Conservation (phyloP, 2,329 filamentous ascomycete genomes). For the Lanzia echinophila region DNA sequence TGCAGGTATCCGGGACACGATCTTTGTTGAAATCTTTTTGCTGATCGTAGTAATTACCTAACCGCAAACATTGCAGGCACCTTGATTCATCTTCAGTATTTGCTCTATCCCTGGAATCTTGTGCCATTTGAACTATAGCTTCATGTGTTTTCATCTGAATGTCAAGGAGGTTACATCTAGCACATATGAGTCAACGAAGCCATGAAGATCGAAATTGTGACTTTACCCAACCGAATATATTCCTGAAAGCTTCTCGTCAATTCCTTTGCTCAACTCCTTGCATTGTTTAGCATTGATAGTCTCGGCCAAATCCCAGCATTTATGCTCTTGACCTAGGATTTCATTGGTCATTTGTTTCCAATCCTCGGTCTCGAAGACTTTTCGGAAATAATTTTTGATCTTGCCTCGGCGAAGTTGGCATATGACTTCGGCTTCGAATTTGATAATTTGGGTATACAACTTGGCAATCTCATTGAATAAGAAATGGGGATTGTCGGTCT, state of each 20-base stretch:
- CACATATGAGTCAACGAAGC: too few species aligned
- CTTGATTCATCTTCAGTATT: neutral
- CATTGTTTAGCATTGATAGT: too few species aligned
- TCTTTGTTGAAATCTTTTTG: neutral
- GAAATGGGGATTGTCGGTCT: too few species aligned
- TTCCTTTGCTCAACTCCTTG: too few species aligned
- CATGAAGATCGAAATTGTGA: too few species aligned
- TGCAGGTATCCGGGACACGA: neutral
- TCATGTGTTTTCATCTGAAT: too few species aligned
- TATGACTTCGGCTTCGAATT: neutral
- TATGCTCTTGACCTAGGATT: too few species aligned
- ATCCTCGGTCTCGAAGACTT: neutral
- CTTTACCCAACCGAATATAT: too few species aligned
- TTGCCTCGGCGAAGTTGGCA: neutral
- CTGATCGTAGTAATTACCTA: neutral
- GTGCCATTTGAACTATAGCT: too few species aligned
- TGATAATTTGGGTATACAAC: neutral
- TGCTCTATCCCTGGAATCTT: neutral
- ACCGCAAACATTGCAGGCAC: neutral
- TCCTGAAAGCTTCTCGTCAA: too few species aligned
- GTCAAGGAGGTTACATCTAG: too few species aligned
- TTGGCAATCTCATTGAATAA: neutral
- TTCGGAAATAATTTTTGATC: neutral
- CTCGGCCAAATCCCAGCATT: too few species aligned
- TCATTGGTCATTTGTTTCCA: neutral